Percentiles rank a stretch among this genome's conserved stretches.
phyloP scores from a whole-genome alignment of 2,329 filamentous ascomycete species.

The Colletotrichum sp. region DNA sequence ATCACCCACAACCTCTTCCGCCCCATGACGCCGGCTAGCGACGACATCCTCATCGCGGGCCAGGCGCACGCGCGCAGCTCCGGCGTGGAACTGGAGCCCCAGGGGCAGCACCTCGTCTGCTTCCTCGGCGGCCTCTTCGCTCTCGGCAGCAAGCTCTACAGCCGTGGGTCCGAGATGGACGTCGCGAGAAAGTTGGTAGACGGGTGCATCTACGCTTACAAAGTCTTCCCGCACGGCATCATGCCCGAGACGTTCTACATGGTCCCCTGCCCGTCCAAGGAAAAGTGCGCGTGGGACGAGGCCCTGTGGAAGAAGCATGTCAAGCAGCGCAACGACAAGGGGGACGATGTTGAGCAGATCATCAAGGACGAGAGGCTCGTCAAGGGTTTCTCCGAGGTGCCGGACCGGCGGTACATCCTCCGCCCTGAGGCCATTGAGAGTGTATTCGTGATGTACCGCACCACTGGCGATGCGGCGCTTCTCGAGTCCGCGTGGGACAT shows the following conservation, averaged over 20 bases:
- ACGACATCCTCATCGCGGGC: conserved; percentile 69
- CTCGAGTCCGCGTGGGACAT: conserved; percentile 67
- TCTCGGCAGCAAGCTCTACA: conserved; percentile 67
- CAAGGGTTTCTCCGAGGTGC: conserved; percentile 29
- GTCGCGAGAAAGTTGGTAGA: conserved; percentile 53
- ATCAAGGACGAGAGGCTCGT: conserved; percentile 28
- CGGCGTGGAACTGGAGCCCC: conserved; percentile 46
- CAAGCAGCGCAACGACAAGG: conserved; percentile 18
- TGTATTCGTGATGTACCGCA: conserved; percentile 69
- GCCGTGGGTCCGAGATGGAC: conserved; percentile 48
- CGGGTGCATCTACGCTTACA: conserved; percentile 65
- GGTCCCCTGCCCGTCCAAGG: conserved; percentile 39
- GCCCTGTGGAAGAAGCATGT: conserved; percentile 38
- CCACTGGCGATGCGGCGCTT: conserved; percentile 60
- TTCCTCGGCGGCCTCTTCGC: conserved; percentile 75
- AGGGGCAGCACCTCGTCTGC: conserved; percentile 67
- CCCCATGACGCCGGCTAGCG: conserved; percentile 65
- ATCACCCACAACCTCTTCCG: conserved; percentile 71
- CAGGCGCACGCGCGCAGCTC: conserved; percentile 38
- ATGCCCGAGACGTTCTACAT: conserved; percentile 63
- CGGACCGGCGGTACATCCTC: conserved; percentile 53
- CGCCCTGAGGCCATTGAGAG: conserved; percentile 72
- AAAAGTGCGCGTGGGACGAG: conserved; percentile 33
- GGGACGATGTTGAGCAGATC: conserved; percentile 26
- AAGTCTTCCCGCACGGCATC: conserved; percentile 56